These are phyloP conservation scores for Catunica adiposa DNA, from an alignment of 2,329 filamentous ascomycete genomes.

Conservation along the genomic window DNA sequence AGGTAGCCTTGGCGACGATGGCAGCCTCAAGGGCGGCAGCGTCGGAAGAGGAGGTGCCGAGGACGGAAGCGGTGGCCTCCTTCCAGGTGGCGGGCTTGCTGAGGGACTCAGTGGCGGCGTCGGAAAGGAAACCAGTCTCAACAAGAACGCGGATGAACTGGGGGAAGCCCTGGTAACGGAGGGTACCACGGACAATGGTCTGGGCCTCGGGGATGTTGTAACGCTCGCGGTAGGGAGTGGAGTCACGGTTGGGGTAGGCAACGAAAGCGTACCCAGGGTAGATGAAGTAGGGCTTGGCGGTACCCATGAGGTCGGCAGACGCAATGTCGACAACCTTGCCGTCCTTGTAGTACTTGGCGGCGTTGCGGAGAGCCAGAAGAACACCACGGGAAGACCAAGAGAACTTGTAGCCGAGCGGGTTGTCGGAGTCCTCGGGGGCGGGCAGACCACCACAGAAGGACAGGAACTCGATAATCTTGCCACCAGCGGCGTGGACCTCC, in stretches of 20 bases:
- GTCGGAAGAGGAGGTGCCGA: conserved; percentile 48
- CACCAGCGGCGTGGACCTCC: conserved; percentile 71
- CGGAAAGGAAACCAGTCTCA: conserved; percentile 74
- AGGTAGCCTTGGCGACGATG: conserved; percentile 59
- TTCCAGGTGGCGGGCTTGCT: conserved; percentile 61
- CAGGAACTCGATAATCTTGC: conserved; percentile 69
- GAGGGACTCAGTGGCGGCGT: conserved; percentile 48
- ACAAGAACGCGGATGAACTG: conserved; percentile 78
- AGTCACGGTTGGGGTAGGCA: conserved; percentile 86
- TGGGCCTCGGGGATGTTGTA: conserved; percentile 89
- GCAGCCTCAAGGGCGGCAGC: conserved; percentile 56
- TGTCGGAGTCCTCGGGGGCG: conserved; percentile 57
- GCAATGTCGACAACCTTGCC: conserved; percentile 55
- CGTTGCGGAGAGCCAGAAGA: conserved; percentile 69
- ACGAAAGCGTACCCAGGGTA: conserved; percentile 82
- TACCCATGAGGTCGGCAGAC: conserved; percentile 57
- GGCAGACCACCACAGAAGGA: conserved; percentile 73
- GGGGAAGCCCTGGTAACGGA: conserved; percentile 80
- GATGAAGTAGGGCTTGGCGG: conserved; percentile 79
- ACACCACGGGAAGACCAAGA: conserved; percentile 69
- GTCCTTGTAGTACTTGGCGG: conserved; percentile 67
- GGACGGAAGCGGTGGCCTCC: conserved; percentile 62
- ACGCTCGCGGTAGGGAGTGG: conserved; percentile 68
- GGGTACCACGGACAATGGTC: conserved; percentile 66
- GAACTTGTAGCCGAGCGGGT: conserved; percentile 83